Evolutionary conservation across 768 basidiomycete species (phyloP), one percentile per base, ranked within the genome.

Genomic region (Calocybe gangraenosa): DNA sequence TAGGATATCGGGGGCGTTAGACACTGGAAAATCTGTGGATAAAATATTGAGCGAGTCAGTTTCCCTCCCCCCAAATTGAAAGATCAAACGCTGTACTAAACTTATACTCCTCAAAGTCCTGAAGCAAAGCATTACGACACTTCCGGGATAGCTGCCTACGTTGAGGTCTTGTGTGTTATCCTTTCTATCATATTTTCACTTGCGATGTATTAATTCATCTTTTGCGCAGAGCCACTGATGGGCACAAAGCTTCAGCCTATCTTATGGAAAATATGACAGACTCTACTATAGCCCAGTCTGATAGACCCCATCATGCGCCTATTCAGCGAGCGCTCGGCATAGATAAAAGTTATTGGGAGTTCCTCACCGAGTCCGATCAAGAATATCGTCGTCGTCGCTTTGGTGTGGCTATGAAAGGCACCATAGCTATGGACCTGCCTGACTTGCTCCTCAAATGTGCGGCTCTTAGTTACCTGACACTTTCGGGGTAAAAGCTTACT

Each of bases 1-100:
- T 7, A 63, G 67, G 7, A 58, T 71, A 36, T 65, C 64, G 1
- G 55, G 54, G 7, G 34, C 59, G 19, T 41, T 69, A 11, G 64
- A 66, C 40, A 65, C 56, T 3, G 54, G 56, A 6, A 67, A 66
- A 44, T 48, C 57, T 0, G 54, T 60, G 5, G 46, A 49, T 11
- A 61, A 65, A 1, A 37, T 68, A 3, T 37, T 58, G 9, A 44
- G 49, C 3, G 46, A 55, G 66, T 63, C 20, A 13, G 11, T 31
- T 14, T 7, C 14, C n/a, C 8, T 6, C 4, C 10, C 1, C 5
- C 11, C 25, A 11, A 28, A 28, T 6, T 11, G 25, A 6, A 11
- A 28, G n/a, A 13, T 35, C 18, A 17, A 3, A 34, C 8, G 23
- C 10, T 18, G 7, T 15, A n/a, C 34, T 14, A 4, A 13, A 10